A percentile compares a stretch with the other conserved stretches of the same genome.
Evolutionary conservation across 495 filamentous ascomycete genomes (phyloP).

Genomic region (Penicillium subrubescens): DNA sequence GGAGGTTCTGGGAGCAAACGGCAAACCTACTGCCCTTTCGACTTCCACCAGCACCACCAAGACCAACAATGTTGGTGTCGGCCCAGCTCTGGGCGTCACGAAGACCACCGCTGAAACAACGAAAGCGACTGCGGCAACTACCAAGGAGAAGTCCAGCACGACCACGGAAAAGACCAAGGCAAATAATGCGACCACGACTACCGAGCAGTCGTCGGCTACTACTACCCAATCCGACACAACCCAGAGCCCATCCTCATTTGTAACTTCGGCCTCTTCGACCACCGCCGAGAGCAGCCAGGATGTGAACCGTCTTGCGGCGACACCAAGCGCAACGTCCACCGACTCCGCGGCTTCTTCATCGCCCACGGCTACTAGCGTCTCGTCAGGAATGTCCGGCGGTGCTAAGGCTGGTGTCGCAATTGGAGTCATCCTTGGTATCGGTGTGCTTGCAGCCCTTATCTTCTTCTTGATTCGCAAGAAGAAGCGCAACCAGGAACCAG

Average conservation of each 20-base stretch:
- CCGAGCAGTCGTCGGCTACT: neutral
- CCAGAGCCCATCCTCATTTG: constrained; percentile 16
- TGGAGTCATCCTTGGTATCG: constrained; percentile 68
- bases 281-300: constrained; percentile 16
- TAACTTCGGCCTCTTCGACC: constrained; percentile 25
- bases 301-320: constrained; percentile 17
- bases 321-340: constrained; percentile 16
- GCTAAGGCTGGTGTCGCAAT: constrained; percentile 85
- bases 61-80: constrained; percentile 18
- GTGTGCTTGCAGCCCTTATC: constrained; percentile 59
- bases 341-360: constrained; percentile 23
- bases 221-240: neutral
- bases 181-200: neutral
- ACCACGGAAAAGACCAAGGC: constrained; percentile 7
- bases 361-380: constrained; percentile 10
- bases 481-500: constrained; percentile 57
- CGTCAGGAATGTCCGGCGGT: constrained; percentile 39
- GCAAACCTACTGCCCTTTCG: neutral
- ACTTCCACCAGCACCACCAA: constrained; percentile 8
- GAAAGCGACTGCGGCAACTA: constrained; percentile 7
- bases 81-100: constrained; percentile 22
- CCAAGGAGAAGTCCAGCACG: constrained; percentile 5
- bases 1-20: neutral
- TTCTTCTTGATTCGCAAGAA: constrained; percentile 70
- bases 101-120: constrained; percentile 10